A percentile compares a stretch with the other conserved stretches of the same genome.
These are phyloP conservation scores for Ascoidea rubescens DNA, from an alignment of 805 yeast genomes.

Conservation along the genomic window DNA sequence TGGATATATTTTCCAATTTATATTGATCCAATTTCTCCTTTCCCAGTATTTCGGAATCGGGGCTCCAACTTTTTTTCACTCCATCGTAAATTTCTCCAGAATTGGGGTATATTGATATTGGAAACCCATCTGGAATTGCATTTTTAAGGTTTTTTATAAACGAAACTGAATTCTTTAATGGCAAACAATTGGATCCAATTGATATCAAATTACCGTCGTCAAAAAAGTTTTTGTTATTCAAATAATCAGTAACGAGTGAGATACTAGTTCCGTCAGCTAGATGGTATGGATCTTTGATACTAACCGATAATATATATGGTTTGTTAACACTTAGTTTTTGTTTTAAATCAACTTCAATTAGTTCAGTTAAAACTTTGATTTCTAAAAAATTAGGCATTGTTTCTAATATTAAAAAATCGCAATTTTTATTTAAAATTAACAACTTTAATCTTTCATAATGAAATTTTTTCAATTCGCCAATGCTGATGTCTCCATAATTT, in stretches of 20 bases:
- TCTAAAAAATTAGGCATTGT: constrained; percentile 58
- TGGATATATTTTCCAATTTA: constrained; percentile 17
- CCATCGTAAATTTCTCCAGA: constrained; percentile 57
- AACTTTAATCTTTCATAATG: constrained; percentile 33
- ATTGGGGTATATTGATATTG: constrained; percentile 57
- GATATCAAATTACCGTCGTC: constrained; percentile 24
- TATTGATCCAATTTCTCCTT: constrained; percentile 8
- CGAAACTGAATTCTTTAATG: constrained; percentile 24
- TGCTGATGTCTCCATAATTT: constrained; percentile 31
- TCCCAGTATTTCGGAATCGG: constrained; percentile 2
- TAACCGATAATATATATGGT: constrained; percentile 15
- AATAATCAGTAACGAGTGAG: constrained; percentile 9
- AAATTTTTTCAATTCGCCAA: constrained; percentile 28
- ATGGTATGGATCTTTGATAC: neutral
- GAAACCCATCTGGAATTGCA: constrained; percentile 15
- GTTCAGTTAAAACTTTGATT: constrained; percentile 30
- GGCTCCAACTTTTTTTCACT: constrained; percentile 27
- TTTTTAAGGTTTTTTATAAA: constrained; percentile 24
- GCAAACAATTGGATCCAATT: constrained; percentile 61
- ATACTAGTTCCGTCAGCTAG: constrained; percentile 17
- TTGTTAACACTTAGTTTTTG: constrained; percentile 17
- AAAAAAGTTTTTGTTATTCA: constrained; percentile 24
- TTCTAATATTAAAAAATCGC: constrained; percentile 53
- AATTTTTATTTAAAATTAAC: constrained; percentile 23
- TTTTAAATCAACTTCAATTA: constrained; percentile 24